These are phyloP conservation scores for Cystobasidium onofrii DNA, from an alignment of 768 basidiomycete genomes.

Conservation along the genomic window DNA sequence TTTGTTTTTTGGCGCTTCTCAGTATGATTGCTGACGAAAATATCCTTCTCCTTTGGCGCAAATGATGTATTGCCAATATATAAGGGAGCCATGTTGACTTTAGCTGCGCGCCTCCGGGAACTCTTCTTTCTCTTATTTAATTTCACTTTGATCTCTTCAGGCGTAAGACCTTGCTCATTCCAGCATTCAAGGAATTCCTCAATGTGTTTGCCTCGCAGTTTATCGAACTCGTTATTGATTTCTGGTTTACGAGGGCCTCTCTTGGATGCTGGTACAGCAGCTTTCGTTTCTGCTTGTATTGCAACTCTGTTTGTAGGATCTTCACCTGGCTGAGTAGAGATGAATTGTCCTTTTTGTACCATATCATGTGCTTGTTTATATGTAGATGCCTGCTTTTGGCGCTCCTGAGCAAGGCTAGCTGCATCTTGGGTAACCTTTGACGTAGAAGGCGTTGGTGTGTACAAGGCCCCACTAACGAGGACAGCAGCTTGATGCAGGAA, in stretches of 20 bases:
- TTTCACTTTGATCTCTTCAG: background rate
- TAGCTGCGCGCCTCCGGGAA: background rate
- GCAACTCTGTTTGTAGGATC: background rate
- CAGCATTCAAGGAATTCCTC: background rate
- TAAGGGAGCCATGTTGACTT: background rate
- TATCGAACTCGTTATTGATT: background rate
- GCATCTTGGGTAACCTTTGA: too few species aligned
- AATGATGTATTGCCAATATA: background rate
- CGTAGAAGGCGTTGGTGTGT: background rate
- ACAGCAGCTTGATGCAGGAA: conserved; percentile 30
- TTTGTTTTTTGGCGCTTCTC: background rate
- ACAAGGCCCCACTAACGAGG: conserved; percentile 6
- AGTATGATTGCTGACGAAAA: background rate
- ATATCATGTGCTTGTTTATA: background rate
- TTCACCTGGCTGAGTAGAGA: background rate
- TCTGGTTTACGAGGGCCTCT: background rate
- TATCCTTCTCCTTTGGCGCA: background rate
- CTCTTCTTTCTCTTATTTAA: background rate
- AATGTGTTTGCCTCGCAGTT: background rate
- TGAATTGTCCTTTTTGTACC: background rate
- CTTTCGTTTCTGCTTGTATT: background rate
- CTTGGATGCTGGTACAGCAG: background rate
- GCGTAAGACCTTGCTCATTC: background rate
- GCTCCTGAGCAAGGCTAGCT: background rate
- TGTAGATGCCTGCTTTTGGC: background rate